These are phyloP conservation scores for Dothistroma septosporum DNA, from an alignment of 2,329 filamentous ascomycete genomes.

Conservation along the genomic window DNA sequence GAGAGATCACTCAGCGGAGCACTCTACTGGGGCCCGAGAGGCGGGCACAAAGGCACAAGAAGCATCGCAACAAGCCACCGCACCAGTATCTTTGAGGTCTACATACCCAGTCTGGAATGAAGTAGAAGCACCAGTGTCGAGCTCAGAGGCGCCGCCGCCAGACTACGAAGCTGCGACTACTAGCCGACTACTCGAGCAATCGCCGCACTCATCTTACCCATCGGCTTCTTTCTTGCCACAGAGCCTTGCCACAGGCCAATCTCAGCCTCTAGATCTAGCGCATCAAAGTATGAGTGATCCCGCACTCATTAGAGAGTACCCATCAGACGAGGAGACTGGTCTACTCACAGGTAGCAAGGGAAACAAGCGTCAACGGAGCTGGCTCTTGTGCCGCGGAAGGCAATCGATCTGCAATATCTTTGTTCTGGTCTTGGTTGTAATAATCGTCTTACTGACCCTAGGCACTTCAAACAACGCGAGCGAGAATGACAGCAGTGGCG, in stretches of 20 bases:
- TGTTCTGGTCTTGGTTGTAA: constrained; percentile 10
- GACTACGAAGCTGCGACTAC: constrained; percentile 27
- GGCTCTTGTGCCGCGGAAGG: constrained; percentile 6
- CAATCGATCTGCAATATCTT: constrained; percentile 15
- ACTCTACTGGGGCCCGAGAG: constrained; percentile 9
- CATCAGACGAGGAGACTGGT: constrained; percentile 16
- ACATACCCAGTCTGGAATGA: constrained; percentile 18
- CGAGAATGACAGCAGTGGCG: constrained; percentile 1
- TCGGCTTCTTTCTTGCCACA: background rate
- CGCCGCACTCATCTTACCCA: background rate
- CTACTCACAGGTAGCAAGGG: constrained; percentile 9
- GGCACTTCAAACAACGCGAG: constrained; percentile 2
- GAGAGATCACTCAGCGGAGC: constrained; percentile 19
- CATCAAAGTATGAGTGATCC: constrained; percentile 19
- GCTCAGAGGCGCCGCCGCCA: constrained; percentile 23
- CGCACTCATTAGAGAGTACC: background rate
- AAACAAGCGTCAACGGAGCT: background rate
- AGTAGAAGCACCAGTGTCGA: constrained; percentile 11
- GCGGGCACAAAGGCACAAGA: constrained; percentile 22
- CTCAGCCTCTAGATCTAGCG: background rate
- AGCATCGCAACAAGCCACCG: constrained; percentile 9
- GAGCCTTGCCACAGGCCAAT: background rate
- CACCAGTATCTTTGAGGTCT: constrained; percentile 10
- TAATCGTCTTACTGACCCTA: constrained; percentile 7
- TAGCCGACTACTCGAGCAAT: constrained; percentile 4